Base-by-base conservation (phyloP, 441 rosid species). In the Manihot esculenta region DNA sequence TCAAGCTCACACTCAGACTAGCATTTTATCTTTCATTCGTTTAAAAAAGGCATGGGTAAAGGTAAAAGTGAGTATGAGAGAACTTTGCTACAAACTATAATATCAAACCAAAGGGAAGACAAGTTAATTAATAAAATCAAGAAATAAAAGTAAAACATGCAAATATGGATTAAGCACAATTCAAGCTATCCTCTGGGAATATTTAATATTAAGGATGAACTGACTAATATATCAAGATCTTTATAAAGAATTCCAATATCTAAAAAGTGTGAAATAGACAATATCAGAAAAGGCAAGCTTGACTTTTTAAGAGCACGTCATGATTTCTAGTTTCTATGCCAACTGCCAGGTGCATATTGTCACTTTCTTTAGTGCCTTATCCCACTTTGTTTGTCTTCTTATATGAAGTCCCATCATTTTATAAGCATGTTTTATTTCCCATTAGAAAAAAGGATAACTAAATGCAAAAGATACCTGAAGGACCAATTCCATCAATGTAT, bases 331-430 rank as follows among this genome's bases (percentile, higher is more conserved):
- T 67, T 72, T 55, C 62, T 64, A 66, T 58, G 27, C 41, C 41
- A 35, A 4, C 41, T 35, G 41, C 41, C 47, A 55, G 59, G 47
- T 70, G 73, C 44, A 30, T 47, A 30, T 30, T 59, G 65, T 56
- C 66, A 70, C 77, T 71, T 78, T 62, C 49, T 70, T 58, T 70
- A 76, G 69, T 79, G 76, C 78, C 74, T 73, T 68, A 51, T 74
- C 79, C 82, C 72, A 76, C 76, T 81, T 73, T 57, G 54, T 51
- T 73, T 69, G 66, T 20, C 24, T 42, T 60, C 57, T 63, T 45
- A 63, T 71, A 64, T 66, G 18, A 12, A 62, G 72, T 76, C 62
- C 0, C 68, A 58, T 74, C 68, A n/a, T n/a, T n/a, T n/a, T n/a
- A n/a, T n/a, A n/a, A n/a, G n/a, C n/a, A n/a, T n/a, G n/a, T n/a